Evolutionary conservation across 2,329 filamentous ascomycete species (phyloP).

Genomic region (Arthrocladium fulminans): DNA sequence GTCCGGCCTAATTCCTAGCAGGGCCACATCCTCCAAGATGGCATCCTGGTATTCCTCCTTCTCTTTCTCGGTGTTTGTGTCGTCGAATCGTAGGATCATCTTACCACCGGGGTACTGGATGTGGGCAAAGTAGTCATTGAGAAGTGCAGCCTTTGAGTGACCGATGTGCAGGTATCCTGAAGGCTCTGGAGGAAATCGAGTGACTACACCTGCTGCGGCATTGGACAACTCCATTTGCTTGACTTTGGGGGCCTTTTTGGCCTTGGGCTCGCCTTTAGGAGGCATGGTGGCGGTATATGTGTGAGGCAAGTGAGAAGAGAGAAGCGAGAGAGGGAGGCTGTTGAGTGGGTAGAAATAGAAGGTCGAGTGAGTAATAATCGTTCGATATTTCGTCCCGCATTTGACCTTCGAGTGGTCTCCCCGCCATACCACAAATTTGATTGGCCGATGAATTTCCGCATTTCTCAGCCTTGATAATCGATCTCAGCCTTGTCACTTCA

Average conservation of each 20-base stretch:
- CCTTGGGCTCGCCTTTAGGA: constrained; percentile 11
- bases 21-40: constrained; percentile 79
- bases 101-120: constrained; percentile 48
- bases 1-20: constrained; percentile 89
- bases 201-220: constrained; percentile 27
- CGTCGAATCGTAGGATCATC: constrained; percentile 85
- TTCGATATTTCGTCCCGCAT: constrained; percentile 12
- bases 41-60: constrained; percentile 93
- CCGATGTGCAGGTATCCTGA: constrained; percentile 31
- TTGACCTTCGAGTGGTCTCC: constrained; percentile 4
- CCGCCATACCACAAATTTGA: neutral
- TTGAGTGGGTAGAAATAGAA: neutral
- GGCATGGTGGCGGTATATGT: constrained; percentile 6
- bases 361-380: neutral
- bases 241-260: constrained; percentile 23
- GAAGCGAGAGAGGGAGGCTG: neutral
- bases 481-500: neutral
- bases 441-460: neutral
- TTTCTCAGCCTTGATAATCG: neutral
- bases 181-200: constrained; percentile 30
- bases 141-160: constrained; percentile 27
- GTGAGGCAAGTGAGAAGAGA: constrained; percentile 1
- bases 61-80: constrained; percentile 96
- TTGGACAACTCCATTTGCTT: constrained; percentile 26
- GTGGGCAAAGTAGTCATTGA: constrained; percentile 29